These are phyloP conservation scores for Solanum arcanum DNA, from an alignment of 257 asterid species.

Conservation along the genomic window DNA sequence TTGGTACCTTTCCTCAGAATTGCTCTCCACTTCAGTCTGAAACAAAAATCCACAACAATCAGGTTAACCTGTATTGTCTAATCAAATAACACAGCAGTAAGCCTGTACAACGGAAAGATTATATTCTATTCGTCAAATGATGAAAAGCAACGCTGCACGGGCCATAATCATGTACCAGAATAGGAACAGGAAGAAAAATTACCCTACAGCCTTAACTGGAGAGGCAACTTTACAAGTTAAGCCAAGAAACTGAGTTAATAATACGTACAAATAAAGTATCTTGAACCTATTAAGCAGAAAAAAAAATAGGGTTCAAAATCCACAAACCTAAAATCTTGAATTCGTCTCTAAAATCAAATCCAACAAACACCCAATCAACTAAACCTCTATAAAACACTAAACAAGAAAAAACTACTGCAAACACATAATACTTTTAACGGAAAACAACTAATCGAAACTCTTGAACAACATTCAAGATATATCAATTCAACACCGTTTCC, in stretches of 20 bases:
- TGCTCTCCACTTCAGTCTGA: constrained; percentile 25
- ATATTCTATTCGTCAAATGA: neutral
- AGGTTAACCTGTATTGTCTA: neutral
- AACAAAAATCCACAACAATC: constrained; percentile 6
- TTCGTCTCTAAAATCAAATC: neutral
- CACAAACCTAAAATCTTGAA: neutral
- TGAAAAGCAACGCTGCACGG: neutral
- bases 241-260: neutral
- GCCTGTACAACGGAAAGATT: neutral
- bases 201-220: neutral
- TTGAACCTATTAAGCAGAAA: neutral
- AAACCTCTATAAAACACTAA: neutral
- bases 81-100: neutral
- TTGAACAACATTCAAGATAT: too few species aligned
- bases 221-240: neutral
- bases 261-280: neutral
- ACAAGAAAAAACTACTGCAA: too few species aligned
- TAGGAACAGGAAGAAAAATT: neutral
- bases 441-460: too few species aligned
- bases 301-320: neutral
- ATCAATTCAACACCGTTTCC: too few species aligned
- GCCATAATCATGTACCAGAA: neutral
- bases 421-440: too few species aligned
- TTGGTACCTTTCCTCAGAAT: constrained; percentile 19
- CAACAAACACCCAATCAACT: neutral